A percentile compares a stretch with the other conserved stretches of the same genome.
Evolutionary conservation across 139 green algal genomes (phyloP).

Genomic region (Chlamydomonas sp.): DNA sequence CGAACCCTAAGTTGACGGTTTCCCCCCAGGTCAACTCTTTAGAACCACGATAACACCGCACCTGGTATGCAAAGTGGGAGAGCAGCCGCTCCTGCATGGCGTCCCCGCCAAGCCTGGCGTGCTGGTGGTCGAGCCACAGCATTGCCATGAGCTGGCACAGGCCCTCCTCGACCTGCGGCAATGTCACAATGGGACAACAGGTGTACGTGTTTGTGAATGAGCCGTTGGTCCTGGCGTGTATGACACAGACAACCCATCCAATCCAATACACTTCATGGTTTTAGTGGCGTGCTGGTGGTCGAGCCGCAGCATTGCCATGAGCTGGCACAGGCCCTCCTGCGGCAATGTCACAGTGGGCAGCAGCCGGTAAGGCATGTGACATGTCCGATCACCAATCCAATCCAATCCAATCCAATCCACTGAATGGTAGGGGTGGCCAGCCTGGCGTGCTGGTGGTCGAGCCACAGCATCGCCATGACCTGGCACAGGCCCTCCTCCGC

Average conservation of each 20-base stretch:
- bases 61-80: too few relatives aligned
- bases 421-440: conserved; percentile 35
- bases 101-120: conserved; percentile 25
- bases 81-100: conserved; percentile 52
- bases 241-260: background rate
- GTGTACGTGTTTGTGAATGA: too few relatives aligned
- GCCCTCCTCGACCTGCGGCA: conserved; percentile 79
- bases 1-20: too few relatives aligned
- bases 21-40: too few relatives aligned
- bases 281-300: conserved; percentile 52
- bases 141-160: conserved; percentile 88
- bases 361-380: too few relatives aligned
- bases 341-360: too few relatives aligned
- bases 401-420: too few relatives aligned
- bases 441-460: conserved; percentile 57
- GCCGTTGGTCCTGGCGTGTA: background rate
- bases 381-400: too few relatives aligned
- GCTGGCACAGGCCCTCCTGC: conserved; percentile 91
- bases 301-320: conserved; percentile 88
- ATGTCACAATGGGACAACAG: too few relatives aligned
- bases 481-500: conserved; percentile 90
- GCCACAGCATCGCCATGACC: conserved; percentile 86
- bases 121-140: conserved; percentile 79
- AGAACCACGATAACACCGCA: too few relatives aligned
- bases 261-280: conserved; percentile 19